Evolutionary conservation across 768 basidiomycete genomes (phyloP).

Genomic region (Boletus subcaerulescens): DNA sequence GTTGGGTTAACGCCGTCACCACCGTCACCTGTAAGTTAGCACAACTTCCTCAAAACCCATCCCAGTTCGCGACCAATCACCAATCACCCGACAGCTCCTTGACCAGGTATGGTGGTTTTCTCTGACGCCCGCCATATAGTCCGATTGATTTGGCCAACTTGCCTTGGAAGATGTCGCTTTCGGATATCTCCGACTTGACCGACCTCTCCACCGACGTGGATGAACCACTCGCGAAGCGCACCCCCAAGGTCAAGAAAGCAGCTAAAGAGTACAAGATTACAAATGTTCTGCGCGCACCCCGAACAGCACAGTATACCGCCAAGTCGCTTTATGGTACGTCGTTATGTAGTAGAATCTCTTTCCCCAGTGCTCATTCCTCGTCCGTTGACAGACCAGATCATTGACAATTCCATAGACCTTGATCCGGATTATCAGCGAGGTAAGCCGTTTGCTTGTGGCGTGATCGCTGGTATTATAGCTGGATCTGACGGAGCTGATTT

Average conservation of each 20-base stretch:
- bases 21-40: background rate
- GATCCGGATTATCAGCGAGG: slow-evolving; percentile 69
- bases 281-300: slow-evolving; percentile 36
- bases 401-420: slow-evolving; percentile 46
- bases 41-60: background rate
- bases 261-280: slow-evolving; percentile 31
- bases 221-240: slow-evolving; percentile 25
- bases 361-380: background rate
- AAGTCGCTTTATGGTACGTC: slow-evolving; percentile 43
- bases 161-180: slow-evolving; percentile 30
- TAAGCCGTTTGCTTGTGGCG: slow-evolving; percentile 20
- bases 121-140: background rate
- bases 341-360: background rate
- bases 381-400: slow-evolving; percentile 42
- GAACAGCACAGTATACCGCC: slow-evolving; percentile 41
- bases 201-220: slow-evolving; percentile 44
- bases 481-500: background rate
- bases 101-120: background rate
- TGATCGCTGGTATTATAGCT: background rate
- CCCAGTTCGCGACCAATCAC: background rate
- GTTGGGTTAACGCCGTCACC: background rate
- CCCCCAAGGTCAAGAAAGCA: slow-evolving; percentile 22
- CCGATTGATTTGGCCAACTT: background rate
- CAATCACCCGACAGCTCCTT: background rate
- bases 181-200: slow-evolving; percentile 47